Conservation (phyloP, 352 stramenopile genomes). For the Phytophthora litchii region DNA sequence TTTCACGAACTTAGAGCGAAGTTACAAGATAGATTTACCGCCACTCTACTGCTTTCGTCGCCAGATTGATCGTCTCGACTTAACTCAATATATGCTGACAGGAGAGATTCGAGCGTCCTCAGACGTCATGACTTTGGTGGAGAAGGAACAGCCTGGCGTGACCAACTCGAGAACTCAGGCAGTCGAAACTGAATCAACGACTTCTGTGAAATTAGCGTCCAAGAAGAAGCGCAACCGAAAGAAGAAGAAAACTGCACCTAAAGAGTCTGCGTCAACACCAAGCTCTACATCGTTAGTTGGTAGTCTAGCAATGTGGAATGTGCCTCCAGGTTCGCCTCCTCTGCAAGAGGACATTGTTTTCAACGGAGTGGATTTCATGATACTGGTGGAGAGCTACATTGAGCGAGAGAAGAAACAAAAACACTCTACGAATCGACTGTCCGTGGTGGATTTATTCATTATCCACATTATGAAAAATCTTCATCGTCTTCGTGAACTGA, state of each 20-base stretch:
- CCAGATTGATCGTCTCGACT: conserved; percentile 19
- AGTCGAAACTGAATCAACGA: not conserved
- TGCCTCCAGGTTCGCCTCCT: conserved; percentile 15
- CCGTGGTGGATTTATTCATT: conserved; percentile 34
- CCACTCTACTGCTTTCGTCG: conserved; percentile 18
- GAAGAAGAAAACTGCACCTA: conserved; percentile 5
- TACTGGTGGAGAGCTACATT: conserved; percentile 10
- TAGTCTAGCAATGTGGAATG: conserved; percentile 35
- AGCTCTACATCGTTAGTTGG: conserved; percentile 8
- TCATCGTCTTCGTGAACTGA: conserved; percentile 22
- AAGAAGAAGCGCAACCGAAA: conserved; percentile 20
- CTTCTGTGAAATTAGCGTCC: not conserved
- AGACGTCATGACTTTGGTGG: not conserved
- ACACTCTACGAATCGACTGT: conserved; percentile 2
- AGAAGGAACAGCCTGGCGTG: conserved; percentile 2
- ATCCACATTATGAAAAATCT: conserved; percentile 28
- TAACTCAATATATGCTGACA: conserved; percentile 33
- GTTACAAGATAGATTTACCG: not conserved
- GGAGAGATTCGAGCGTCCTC: conserved; percentile 22
- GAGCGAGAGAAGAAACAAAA: conserved; percentile 12
- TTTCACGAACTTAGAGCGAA: conserved; percentile 14
- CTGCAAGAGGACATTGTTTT: conserved; percentile 19
- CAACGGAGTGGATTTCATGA: conserved; percentile 26
- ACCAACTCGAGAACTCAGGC: not conserved
- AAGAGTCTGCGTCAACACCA: not conserved